These are phyloP conservation scores for Leavenworthia alabamica DNA, from an alignment of 345 rosid genomes.

Conservation along the genomic window DNA sequence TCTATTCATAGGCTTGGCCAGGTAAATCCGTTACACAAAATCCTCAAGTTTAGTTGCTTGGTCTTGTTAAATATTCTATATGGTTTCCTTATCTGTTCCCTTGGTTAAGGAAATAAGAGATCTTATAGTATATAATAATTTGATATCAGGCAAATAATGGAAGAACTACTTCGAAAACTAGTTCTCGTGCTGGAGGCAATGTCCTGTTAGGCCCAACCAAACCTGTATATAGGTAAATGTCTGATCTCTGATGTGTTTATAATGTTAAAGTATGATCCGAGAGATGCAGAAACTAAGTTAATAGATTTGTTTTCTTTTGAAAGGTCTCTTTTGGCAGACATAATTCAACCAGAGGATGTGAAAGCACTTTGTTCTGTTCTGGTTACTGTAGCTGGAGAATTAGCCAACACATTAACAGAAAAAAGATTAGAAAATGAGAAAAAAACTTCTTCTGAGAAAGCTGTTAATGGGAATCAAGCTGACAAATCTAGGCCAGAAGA, in stretches of 20 bases:
- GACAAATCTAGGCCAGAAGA: slow-evolving; percentile 45
- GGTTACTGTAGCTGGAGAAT: slow-evolving; percentile 59
- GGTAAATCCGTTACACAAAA: slow-evolving; percentile 33
- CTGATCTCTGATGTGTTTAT: background rate
- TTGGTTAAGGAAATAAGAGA: no score
- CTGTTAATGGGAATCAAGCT: slow-evolving; percentile 42
- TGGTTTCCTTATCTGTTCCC: background rate
- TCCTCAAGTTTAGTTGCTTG: background rate
- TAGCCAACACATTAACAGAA: slow-evolving; percentile 55
- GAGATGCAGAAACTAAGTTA: slow-evolving; percentile 19
- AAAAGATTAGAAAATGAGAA: slow-evolving; percentile 8
- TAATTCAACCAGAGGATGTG: slow-evolving; percentile 76
- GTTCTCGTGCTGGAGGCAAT: slow-evolving; percentile 39
- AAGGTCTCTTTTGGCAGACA: slow-evolving; percentile 94
- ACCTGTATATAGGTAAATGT: slow-evolving; percentile 63
- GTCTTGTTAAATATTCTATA: background rate
- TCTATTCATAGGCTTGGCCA: slow-evolving; percentile 56
- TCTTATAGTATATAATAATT: no score
- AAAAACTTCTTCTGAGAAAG: slow-evolving; percentile 22
- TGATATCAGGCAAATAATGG: slow-evolving; percentile 51
- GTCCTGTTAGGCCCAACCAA: slow-evolving; percentile 52
- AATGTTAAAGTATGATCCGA: no score
- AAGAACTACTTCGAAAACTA: slow-evolving; percentile 33
- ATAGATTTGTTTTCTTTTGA: slow-evolving; percentile 28
- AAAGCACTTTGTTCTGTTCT: slow-evolving; percentile 94